A percentile compares a stretch with the other conserved stretches of the same genome.
Conservation (phyloP, 495 filamentous ascomycete species). For the Penicillium pancosmium region DNA sequence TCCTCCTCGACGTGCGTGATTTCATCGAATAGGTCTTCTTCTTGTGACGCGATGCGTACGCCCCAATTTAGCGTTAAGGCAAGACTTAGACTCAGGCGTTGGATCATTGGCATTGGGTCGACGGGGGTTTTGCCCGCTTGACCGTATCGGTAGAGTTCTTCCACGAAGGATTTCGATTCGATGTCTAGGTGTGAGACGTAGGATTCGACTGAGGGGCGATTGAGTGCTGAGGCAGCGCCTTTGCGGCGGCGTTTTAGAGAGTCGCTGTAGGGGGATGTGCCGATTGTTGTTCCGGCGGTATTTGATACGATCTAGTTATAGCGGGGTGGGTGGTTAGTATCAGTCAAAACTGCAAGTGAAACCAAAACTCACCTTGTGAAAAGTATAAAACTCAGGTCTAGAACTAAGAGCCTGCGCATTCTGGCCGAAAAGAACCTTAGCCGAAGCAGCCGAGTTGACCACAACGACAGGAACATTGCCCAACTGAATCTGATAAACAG, state of each 20-base stretch:
- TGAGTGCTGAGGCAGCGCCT: constrained; percentile 64
- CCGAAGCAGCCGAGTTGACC: constrained; percentile 59
- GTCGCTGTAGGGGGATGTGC: constrained; percentile 64
- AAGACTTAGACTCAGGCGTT: constrained; percentile 58
- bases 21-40: constrained; percentile 62
- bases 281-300: constrained; percentile 67
- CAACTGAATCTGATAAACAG: constrained; percentile 66
- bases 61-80: constrained; percentile 67
- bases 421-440: constrained; percentile 59
- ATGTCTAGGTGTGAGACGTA: constrained; percentile 64
- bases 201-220: constrained; percentile 60
- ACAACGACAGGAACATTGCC: constrained; percentile 65
- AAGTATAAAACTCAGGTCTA: constrained; percentile 65
- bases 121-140: constrained; percentile 53
- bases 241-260: constrained; percentile 65
- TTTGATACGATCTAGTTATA: constrained; percentile 57
- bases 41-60: constrained; percentile 55
- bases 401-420: constrained; percentile 62
- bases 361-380: constrained; percentile 56
- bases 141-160: constrained; percentile 59
- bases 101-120: constrained; percentile 64
- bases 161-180: constrained; percentile 61
- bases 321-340: not conserved
- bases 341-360: not conserved
- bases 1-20: constrained; percentile 66